Base-by-base conservation (phyloP, 1,284 basidiomycete genomes). In the Microbotryomycetes sp. region DNA sequence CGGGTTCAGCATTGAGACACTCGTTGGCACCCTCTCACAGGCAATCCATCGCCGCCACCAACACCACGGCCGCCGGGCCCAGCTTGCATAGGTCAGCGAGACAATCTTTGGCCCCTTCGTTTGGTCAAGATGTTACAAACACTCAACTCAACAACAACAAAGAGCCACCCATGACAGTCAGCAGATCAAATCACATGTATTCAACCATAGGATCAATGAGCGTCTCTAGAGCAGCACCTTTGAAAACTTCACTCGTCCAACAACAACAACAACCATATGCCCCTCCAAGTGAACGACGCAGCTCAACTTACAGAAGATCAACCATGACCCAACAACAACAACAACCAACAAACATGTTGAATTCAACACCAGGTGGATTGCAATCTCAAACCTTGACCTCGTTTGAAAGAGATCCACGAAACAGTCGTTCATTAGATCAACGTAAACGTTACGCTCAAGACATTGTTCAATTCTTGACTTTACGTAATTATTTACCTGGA, bases 261-360 rank as follows among this genome's bases (percentile, higher is more conserved):
- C 50, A 46, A 6, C 36, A 42, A 19, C 36, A 42, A 42, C 36
- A 42, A 19, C 61, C 60, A 22, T 61, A 68, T 16, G 59, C 56
- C 2, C 67, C 67, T 31, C 50, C 57, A 50, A 68, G 66, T 19
- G 67, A 66, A 9, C 62, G 67, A 19, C 59, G 67, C 23, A 56
- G 54, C 15, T 66, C 67, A 42, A 60, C 62, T 16, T 64, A 58
- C 60, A 57, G 62, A 31, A 55, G 67, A 16, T 58, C 54, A 6
- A 68, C 62, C 15, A 46, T 62, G 23, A 58, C 54, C 52, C 16
- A 16, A 16, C 49, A 9, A n/a, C 25, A 22, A 22, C 25, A 25
- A 26, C 14, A 26, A 46, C n/a, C n/a, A n/a, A n/a, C n/a, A n/a
- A n/a, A n/a, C n/a, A n/a, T 48, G 19, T 30, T 46, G 49, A 47